Conservation (phyloP, 2,329 filamentous ascomycete genomes). For the Escovopsis sp. region DNA sequence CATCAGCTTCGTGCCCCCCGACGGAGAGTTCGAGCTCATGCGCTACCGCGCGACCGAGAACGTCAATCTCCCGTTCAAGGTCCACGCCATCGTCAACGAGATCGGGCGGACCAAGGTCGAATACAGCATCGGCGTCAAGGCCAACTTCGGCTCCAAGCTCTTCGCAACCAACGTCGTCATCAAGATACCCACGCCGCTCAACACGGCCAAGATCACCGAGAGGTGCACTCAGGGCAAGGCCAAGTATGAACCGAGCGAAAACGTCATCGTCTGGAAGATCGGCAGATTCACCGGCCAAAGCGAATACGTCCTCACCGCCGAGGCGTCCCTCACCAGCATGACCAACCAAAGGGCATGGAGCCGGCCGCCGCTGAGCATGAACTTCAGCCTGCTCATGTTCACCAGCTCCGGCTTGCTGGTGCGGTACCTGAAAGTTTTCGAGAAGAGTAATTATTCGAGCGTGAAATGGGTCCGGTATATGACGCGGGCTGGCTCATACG, state of each 20-base stretch:
- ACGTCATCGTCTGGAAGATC: conserved; percentile 98
- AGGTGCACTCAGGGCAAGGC: conserved; percentile 91
- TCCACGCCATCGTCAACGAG: conserved; percentile 96
- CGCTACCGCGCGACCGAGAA: conserved; percentile 96
- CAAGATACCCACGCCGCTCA: conserved; percentile 86
- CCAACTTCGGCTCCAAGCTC: conserved; percentile 90
- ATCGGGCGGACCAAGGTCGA: conserved; percentile 94
- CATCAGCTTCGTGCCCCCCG: conserved; percentile 91
- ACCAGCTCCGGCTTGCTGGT: conserved; percentile 87
- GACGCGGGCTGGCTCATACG: conserved; percentile 94
- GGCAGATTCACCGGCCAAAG: conserved; percentile 95
- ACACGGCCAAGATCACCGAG: conserved; percentile 87
- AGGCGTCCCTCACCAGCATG: conserved; percentile 88
- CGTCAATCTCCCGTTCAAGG: conserved; percentile 96
- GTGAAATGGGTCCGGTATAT: conserved; percentile 99
- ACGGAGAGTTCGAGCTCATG: conserved; percentile 98
- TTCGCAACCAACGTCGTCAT: conserved; percentile 95
- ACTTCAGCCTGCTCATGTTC: conserved; percentile 94
- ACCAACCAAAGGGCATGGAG: conserved; percentile 98
- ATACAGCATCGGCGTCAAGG: conserved; percentile 93
- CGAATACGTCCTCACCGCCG: conserved; percentile 87
- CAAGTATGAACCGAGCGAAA: conserved; percentile 95
- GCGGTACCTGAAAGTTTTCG: conserved; percentile 93
- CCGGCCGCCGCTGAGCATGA: conserved; percentile 77
- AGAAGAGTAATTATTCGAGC: conserved; percentile 97